A percentile compares a stretch with the other conserved stretches of the same genome.
phyloP scores from a whole-genome alignment of 768 basidiomycete genomes.

The Saitozyma sp. region DNA sequence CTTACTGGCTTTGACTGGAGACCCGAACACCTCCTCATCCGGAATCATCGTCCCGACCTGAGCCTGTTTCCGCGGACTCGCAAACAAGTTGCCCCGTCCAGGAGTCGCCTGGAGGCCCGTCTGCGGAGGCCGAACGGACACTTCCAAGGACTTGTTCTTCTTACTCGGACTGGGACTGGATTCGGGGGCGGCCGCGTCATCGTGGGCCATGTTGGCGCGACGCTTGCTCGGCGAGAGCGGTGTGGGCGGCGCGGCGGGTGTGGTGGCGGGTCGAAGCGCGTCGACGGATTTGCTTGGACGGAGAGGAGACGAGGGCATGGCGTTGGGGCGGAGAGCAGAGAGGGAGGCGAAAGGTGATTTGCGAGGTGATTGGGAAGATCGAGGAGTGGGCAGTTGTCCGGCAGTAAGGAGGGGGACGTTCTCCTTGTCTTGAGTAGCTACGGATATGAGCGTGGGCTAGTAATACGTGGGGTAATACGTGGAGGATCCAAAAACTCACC shows the following conservation, averaged over 20 bases:
- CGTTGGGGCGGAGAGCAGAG: too few relatives aligned
- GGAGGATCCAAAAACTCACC: neutral
- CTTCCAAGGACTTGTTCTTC: too few relatives aligned
- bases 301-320: neutral
- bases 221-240: slow-evolving; percentile 17
- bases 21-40: slow-evolving; percentile 11
- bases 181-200: slow-evolving; percentile 16
- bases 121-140: slow-evolving; percentile 16
- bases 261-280: slow-evolving; percentile 3
- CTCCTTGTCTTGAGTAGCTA: slow-evolving; percentile 1
- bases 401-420: slow-evolving; percentile 2
- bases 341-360: too few relatives aligned
- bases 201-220: slow-evolving; percentile 20
- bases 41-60: neutral
- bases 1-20: neutral
- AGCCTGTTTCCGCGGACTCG: neutral
- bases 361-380: slow-evolving; percentile 18
- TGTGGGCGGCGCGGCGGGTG: slow-evolving; percentile 9
- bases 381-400: slow-evolving; percentile 29
- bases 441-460: neutral
- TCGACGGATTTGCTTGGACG: neutral
- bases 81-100: slow-evolving; percentile 40
- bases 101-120: slow-evolving; percentile 29
- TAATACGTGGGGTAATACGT: neutral
- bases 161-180: too few relatives aligned